Evolutionary conservation across 768 basidiomycete species (phyloP), one percentile per base, ranked within the genome.

Genomic region (Ramaria rubella): DNA sequence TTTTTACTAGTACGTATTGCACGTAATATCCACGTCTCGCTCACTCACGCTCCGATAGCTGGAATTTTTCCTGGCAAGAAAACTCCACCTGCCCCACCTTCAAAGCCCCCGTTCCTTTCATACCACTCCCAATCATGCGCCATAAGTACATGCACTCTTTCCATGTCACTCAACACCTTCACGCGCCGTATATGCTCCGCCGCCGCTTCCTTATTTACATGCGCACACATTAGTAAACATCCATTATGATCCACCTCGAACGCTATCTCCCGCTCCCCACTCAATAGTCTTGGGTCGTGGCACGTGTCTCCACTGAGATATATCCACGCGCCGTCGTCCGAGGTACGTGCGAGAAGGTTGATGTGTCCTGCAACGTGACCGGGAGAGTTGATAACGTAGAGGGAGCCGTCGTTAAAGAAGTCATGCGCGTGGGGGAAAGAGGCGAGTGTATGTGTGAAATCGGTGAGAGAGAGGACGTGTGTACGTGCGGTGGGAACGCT

Each of bases 361-460:
- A 83, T 60, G 55, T 85, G 81, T 0, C 83, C 82, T 1, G 69
- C 65, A 30, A 81, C 62, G 63, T 84, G 82, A 0, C 82, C 81
- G 1, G 81, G 73, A 1, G 81, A 74, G 60, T 83, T 77, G 57
- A 83, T 63, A 60, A 84, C 72, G 61, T 79, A 83, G 34, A 81
- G 63, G 61, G 77, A 79, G 9, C 81, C 82, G 59, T 85, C 82
- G 21, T 73, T 73, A 59, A 76, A 81, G 62, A 73, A 76, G 67
- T 85, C 80, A 19, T 76, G 60, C 3, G 78, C 76, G 48, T 59
- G 62, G 23, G 78, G 76, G 63, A 80, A 81, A 2, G 79, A 78
- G 0, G 79, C 80, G 43, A 82, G 64, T 26, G 77, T 67, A 29
- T 63, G 63, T 44, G 54, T 21, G 67, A 75, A 71, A 1, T 69